These are phyloP conservation scores for Epichloe coenophiala DNA, from an alignment of 2,329 filamentous ascomycete species.

Conservation along the genomic window DNA sequence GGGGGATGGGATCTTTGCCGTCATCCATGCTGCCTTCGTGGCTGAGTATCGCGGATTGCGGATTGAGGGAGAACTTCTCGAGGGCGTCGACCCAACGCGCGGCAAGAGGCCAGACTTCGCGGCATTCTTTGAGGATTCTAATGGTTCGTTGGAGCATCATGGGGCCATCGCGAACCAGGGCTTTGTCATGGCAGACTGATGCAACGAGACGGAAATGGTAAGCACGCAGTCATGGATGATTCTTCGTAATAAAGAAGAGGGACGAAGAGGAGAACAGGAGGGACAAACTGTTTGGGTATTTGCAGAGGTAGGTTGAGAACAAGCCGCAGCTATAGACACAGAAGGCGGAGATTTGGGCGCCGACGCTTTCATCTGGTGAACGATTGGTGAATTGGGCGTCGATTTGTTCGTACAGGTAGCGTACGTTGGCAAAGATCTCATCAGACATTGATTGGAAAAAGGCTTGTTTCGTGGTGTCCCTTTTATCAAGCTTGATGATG, in stretches of 20 bases:
- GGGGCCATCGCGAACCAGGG: slow-evolving; percentile 26
- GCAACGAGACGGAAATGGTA: background rate
- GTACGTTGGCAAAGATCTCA: slow-evolving; percentile 36
- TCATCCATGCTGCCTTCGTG: slow-evolving; percentile 38
- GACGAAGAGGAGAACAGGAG: background rate
- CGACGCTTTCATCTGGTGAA: slow-evolving; percentile 32
- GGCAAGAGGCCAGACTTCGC: slow-evolving; percentile 38
- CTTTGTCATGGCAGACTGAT: slow-evolving; percentile 28
- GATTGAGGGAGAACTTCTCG: slow-evolving; percentile 31
- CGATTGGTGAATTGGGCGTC: slow-evolving; percentile 35
- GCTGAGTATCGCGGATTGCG: slow-evolving; percentile 24
- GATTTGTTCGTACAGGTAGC: slow-evolving; percentile 34
- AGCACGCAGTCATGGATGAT: background rate
- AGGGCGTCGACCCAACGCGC: slow-evolving; percentile 38
- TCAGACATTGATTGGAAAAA: slow-evolving; percentile 31
- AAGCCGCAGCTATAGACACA: slow-evolving; percentile 42
- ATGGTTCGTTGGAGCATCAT: slow-evolving; percentile 33
- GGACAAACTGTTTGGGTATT: slow-evolving; percentile 33
- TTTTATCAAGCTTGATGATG: slow-evolving; percentile 28
- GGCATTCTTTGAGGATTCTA: slow-evolving; percentile 32
- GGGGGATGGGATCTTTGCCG: slow-evolving; percentile 23
- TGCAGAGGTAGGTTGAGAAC: slow-evolving; percentile 37
- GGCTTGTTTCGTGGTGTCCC: slow-evolving; percentile 21
- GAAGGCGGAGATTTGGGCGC: slow-evolving; percentile 41
- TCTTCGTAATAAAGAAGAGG: background rate